Base-by-base conservation (phyloP, 208 protist genomes). In the Trypanosoma rangeli region DNA sequence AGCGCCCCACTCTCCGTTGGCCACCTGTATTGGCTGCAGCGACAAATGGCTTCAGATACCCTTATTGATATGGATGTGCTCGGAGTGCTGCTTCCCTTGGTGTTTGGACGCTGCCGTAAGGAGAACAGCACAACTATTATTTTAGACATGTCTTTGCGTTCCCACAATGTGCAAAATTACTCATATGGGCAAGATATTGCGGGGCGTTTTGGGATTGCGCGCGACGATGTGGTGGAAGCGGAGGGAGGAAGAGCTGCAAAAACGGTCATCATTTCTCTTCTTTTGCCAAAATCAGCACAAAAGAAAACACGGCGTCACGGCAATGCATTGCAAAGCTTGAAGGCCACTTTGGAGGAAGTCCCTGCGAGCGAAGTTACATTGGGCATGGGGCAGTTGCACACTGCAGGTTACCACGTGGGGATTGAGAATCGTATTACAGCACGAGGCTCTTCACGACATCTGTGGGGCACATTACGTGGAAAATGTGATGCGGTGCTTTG, bases 21-120 rank as follows among this genome's bases (percentile, higher is more conserved):
- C 4, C 85, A 94, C 58, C 62, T 85, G 12, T 83, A 90, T 55
- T 95, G 90, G 87, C 76, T 95, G 58, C 90, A 95, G 81, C 83
- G 90, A 10, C 84, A 93, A 55, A 73, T 95, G 4, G 85, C 87
- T 24, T 72, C 81, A 8, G 75, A 76, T 49, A 64, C 77, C n/a
- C 64, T 93, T 20, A 55, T 85, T 31, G 73, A 78, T 42, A 76
- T 85, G n/a, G 84, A 93, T 62, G 33, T 70, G 13, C 66, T 93
- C n/a, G 80, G 79, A 1, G 60, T 78, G 18, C 66, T 78, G 63
- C 53, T 78, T 57, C 73, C 73, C 29, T 31, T 69, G 24, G 3
- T 64, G 0, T n/a, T 73, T 42, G 48, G 39, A 22, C 3, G 59
- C 5, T 29, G 29, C 37, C 8, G 49, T 16, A 35, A 33, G 1